Conservation (phyloP, 2,329 filamentous ascomycete species). For the Cladosporium sp. region DNA sequence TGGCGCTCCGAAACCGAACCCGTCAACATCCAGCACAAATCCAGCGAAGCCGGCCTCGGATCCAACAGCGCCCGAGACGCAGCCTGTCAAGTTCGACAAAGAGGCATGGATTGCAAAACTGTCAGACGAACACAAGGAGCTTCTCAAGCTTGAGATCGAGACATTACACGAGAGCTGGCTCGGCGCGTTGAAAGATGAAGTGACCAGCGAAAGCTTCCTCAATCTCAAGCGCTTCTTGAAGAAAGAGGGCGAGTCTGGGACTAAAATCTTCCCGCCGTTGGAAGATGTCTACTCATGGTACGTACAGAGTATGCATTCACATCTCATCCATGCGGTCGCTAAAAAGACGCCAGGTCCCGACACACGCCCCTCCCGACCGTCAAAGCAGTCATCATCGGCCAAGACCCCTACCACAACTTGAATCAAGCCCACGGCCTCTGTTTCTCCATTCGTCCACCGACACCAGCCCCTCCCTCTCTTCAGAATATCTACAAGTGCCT, state of each 20-base stretch:
- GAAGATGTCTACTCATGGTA: constrained; percentile 95
- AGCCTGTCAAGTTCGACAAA: constrained; percentile 67
- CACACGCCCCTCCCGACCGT: constrained; percentile 84
- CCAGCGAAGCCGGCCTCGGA: constrained; percentile 19
- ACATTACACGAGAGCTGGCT: constrained; percentile 91
- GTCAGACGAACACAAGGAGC: constrained; percentile 70
- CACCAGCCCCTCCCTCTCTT: constrained; percentile 79
- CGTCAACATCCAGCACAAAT: constrained; percentile 24
- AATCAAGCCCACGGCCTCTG: constrained; percentile 95
- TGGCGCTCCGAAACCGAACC: constrained; percentile 54
- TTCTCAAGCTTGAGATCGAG: constrained; percentile 84
- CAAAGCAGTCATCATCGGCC: constrained; percentile 88
- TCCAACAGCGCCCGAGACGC: constrained; percentile 28
- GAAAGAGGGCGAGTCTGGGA: constrained; percentile 64
- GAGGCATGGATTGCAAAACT: constrained; percentile 78
- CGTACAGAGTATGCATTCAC: background rate
- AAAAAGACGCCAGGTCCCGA: constrained; percentile 62
- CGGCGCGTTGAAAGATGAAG: constrained; percentile 77
- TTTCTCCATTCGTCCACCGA: constrained; percentile 89
- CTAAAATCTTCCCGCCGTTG: constrained; percentile 79
- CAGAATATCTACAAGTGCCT: constrained; percentile 90
- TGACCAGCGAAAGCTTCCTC: constrained; percentile 72
- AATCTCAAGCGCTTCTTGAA: constrained; percentile 82
- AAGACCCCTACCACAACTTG: constrained; percentile 93
- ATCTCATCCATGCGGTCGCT: background rate